phyloP scores from a whole-genome alignment of 257 asterid species.

The Solanum pennellii region DNA sequence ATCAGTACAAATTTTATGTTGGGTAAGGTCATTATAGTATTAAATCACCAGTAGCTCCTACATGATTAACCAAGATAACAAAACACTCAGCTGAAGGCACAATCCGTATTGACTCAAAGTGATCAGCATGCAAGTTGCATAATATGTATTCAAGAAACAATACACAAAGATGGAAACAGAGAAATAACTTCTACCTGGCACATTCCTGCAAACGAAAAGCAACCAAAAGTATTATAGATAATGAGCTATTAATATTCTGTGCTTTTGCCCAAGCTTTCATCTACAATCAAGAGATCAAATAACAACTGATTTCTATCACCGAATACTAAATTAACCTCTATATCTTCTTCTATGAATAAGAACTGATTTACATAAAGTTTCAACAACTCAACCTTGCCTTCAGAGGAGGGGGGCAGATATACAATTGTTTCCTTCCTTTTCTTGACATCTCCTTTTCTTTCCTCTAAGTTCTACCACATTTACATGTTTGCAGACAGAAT shows the following conservation, averaged over 20 bases:
- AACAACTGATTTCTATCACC: neutral
- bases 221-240: constrained; percentile 69
- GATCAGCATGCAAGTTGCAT: neutral
- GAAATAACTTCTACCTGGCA: neutral
- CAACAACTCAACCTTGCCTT: neutral
- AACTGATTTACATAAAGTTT: neutral
- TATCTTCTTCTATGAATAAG: neutral
- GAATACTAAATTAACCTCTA: neutral
- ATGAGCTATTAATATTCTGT: constrained; percentile 70
- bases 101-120: neutral
- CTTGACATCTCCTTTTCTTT: too few relatives aligned
- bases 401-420: neutral
- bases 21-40: neutral
- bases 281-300: constrained; percentile 24
- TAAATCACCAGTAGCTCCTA: neutral
- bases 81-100: neutral
- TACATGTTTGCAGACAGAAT: too few relatives aligned
- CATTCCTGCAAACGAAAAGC: constrained; percentile 93
- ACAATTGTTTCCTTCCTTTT: too few relatives aligned
- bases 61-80: neutral
- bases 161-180: neutral
- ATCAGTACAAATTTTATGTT: neutral
- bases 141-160: neutral
- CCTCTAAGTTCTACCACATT: too few relatives aligned
- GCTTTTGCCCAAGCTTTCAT: constrained; percentile 90